Evolutionary conservation across 345 rosid genomes (phyloP).

Genomic region (Alliaria petiolata): DNA sequence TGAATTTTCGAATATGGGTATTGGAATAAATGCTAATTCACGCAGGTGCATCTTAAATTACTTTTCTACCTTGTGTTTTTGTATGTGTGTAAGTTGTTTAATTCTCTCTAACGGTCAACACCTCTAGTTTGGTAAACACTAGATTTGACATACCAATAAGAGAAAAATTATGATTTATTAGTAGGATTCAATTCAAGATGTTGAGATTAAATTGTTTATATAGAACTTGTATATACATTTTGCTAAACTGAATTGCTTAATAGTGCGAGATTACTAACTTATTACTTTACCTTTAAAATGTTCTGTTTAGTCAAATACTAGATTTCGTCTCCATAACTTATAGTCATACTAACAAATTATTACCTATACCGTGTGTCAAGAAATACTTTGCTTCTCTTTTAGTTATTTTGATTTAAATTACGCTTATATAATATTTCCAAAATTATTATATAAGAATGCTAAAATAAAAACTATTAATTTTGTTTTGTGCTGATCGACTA

Average conservation of each 20-base stretch:
- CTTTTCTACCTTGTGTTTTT: not conserved
- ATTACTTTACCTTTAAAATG: not conserved
- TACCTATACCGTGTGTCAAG: not conserved
- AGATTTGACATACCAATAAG: slow-evolving; percentile 19
- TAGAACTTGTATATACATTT: not conserved
- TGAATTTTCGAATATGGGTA: slow-evolving; percentile 14
- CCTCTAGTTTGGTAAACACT: slow-evolving; percentile 22
- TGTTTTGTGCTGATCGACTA: too few relatives aligned
- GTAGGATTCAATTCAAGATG: not conserved
- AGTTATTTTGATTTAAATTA: not conserved
- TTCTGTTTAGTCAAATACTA: not conserved
- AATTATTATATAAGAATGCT: not conserved
- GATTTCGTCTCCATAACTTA: not conserved
- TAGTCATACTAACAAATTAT: not conserved
- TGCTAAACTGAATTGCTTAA: not conserved
- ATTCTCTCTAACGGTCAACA: slow-evolving; percentile 40
- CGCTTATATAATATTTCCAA: not conserved
- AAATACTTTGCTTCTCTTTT: not conserved
- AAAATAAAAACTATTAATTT: too few relatives aligned
- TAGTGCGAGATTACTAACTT: not conserved
- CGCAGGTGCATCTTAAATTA: too few relatives aligned
- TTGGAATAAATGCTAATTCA: slow-evolving; percentile 18
- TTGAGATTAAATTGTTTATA: not conserved
- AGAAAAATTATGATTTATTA: not conserved
- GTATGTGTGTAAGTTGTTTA: slow-evolving; percentile 23